Evolutionary conservation across 495 filamentous ascomycete species (phyloP), one percentile per base, ranked within the genome.

Genomic region (Articulospora tetracladia): DNA sequence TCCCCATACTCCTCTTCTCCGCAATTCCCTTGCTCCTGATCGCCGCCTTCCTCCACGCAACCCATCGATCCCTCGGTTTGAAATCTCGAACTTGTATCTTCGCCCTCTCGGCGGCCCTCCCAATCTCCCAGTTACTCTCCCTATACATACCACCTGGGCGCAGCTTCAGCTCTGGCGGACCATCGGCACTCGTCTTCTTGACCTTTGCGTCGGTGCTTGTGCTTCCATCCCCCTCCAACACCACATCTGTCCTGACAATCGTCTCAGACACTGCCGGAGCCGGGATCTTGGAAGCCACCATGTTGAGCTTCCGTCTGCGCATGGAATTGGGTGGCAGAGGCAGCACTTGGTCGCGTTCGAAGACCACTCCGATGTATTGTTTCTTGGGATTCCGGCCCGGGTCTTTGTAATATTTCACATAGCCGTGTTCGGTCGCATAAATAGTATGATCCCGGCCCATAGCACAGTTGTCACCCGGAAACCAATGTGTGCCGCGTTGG

Each of bases 401-500:
- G 65, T 97, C 93, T 58, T 85, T 84, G 77, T 99, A 99, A 79
- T 96, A 99, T 62, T 91, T 90, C 49, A 99, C 94, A 74, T 93
- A 98, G 46, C 94, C 94, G 13, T 87, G 76, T 32, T 86, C 78
- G 30, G 82, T 82, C 36, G 94, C 90, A 72, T 89, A 96, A 77
- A 99, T 96, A 28, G 93, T 97, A 79, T 97, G 94, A 75, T 98
- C 93, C n/a, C 93, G 85, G 15, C 94, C 94, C 81, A 97, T 91
- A 58, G 79, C 87, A 70, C 88, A 89, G 75, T 97, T 96, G 70
- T 97, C 93, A 64, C 94, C 94, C 1, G 94, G 85, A 69, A 86
- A 92, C 94, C 94, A 99, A 69, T 86, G 82, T 25, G 95, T 93
- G 61, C 94, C 94, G 58, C 94, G 88, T 74, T 99, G 94, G 63